Evolutionary conservation across 2,329 filamentous ascomycete species (phyloP), one percentile per base, ranked within the genome.

Genomic region (Paracorniculantispora psalliotae): DNA sequence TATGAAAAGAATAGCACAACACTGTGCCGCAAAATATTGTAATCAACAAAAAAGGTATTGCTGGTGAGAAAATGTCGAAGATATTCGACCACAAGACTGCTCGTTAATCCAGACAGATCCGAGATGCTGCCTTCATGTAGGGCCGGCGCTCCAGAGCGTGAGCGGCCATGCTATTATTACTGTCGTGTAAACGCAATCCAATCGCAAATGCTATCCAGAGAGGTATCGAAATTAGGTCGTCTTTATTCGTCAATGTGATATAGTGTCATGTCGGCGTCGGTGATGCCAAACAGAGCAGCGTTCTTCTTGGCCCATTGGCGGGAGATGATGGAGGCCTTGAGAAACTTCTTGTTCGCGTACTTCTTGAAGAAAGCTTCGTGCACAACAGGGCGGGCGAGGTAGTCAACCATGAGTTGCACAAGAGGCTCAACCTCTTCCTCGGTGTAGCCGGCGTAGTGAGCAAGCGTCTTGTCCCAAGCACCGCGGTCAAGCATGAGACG

Each of bases 281-380:
- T 71, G 61, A 88, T 79, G 62, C 80, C 82, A 61, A 86, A 85
- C 55, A 78, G 69, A 28, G 72, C 68, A 3, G 83, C 83, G 66
- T 90, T 89, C 73, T 88, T 89, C 81, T 96, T 97, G 60, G 92
- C 91, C 94, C 94, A 99, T 69, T 90, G 86, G 67, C 93, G 90
- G 37, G 92, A 90, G 62, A 96, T 81, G 67, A 97, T 92, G 26
- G 93, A 97, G 67, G 92, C 92, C 80, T 99, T 99, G 68, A 97
- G 79, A 78, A 97, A 99, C 78, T 96, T 97, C 82, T 97, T 99
- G 84, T 91, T 96, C 59, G 94, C 94, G 73, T 99, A 99, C 77
- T 99, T 99, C 84, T 96, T 96, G 83, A 97, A 97, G 81, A 99
- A 97, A 39, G 94, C 96, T 73, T 97, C 93, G 70, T 99, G 94